Conservation (phyloP, 2,329 filamentous ascomycete genomes). For the Arachnopeziza araneosa region DNA sequence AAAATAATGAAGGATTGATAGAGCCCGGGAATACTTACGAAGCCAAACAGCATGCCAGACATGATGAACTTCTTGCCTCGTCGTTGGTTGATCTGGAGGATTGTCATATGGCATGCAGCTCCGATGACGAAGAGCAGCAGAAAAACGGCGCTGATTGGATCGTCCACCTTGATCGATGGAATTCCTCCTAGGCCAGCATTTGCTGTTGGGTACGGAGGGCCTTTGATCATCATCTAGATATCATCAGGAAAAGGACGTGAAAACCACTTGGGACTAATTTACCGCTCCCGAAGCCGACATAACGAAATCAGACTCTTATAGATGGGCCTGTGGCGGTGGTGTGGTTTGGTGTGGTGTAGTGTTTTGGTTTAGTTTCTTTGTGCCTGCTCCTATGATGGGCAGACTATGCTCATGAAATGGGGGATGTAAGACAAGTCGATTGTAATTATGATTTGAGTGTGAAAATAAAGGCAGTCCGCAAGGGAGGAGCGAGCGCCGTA, state of each 20-base stretch:
- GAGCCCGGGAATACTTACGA: no score
- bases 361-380: no score
- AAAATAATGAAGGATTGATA: no score
- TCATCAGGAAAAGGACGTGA: background rate
- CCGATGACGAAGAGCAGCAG: constrained; percentile 49
- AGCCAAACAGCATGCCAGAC: constrained; percentile 51
- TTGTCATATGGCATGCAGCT: constrained; percentile 53
- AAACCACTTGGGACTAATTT: background rate
- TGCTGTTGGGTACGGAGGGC: constrained; percentile 29
- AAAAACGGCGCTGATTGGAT: constrained; percentile 60
- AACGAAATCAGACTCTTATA: background rate
- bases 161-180: constrained; percentile 53
- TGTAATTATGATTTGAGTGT: background rate
- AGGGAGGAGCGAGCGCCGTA: background rate
- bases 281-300: background rate
- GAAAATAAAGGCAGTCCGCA: background rate
- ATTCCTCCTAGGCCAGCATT: constrained; percentile 49
- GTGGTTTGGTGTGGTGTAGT: no score
- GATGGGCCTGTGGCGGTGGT: no score
- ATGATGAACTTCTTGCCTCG: constrained; percentile 54
- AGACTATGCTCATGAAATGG: background rate
- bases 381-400: background rate
- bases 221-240: background rate
- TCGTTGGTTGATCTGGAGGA: constrained; percentile 47
- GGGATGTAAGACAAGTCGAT: background rate